These are phyloP conservation scores for Serendipita vermifera DNA, from an alignment of 768 basidiomycete genomes.

Conservation along the genomic window DNA sequence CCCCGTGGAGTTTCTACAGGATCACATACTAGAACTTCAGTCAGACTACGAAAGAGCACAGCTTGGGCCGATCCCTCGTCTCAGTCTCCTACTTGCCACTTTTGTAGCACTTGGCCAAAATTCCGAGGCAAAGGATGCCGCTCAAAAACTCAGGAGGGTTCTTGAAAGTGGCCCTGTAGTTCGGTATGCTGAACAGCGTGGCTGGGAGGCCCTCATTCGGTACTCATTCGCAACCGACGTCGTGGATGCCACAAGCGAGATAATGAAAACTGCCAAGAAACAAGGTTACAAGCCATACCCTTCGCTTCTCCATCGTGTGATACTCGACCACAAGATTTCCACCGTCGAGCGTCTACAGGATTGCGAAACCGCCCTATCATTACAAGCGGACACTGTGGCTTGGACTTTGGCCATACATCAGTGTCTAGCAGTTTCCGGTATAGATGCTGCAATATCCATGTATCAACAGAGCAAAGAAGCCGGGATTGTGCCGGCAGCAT, in stretches of 20 bases:
- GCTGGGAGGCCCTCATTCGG: not conserved
- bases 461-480: constrained; percentile 35
- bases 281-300: not conserved
- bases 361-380: constrained; percentile 30
- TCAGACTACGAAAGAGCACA: not conserved
- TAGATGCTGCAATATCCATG: constrained; percentile 32
- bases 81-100: not conserved
- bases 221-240: not conserved
- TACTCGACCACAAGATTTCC: not conserved
- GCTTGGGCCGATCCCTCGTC: not conserved
- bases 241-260: not conserved
- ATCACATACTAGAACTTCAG: not conserved
- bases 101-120: not conserved
- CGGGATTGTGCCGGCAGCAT: constrained; percentile 37
- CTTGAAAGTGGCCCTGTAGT: not conserved
- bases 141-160: not conserved
- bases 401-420: constrained; percentile 49
- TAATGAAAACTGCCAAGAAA: not conserved
- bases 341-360: constrained; percentile 30
- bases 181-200: not conserved
- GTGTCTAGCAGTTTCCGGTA: constrained; percentile 28
- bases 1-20: not conserved
- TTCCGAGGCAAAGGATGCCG: not conserved
- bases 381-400: constrained; percentile 31
- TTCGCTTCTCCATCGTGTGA: not conserved